Conservation (phyloP, 805 yeast species). For the Lipomyces kockii region DNA sequence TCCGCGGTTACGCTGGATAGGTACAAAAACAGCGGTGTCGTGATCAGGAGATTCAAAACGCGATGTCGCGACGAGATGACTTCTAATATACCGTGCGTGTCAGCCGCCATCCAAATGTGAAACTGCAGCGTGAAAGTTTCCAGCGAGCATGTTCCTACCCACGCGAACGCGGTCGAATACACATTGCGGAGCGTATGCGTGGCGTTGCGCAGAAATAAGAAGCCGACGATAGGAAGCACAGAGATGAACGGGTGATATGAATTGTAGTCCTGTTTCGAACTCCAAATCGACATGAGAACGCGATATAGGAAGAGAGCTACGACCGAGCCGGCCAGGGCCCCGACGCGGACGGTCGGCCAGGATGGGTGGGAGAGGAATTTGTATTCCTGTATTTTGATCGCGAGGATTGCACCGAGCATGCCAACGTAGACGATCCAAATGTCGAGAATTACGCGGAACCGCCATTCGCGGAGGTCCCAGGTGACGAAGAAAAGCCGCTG, state of each 20-base stretch:
- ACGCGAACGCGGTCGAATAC: slow-evolving; percentile 38
- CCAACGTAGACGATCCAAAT: slow-evolving; percentile 38
- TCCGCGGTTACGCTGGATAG: slow-evolving; percentile 29
- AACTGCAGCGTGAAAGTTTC: slow-evolving; percentile 41
- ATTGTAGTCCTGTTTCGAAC: slow-evolving; percentile 32
- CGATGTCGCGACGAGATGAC: slow-evolving; percentile 18
- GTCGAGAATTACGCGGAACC: slow-evolving; percentile 38
- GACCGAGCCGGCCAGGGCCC: slow-evolving; percentile 24
- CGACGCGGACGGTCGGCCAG: slow-evolving; percentile 32
- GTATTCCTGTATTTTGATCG: slow-evolving; percentile 32
- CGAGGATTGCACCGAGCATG: slow-evolving; percentile 38
- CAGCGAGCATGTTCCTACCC: slow-evolving; percentile 39
- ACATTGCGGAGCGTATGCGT: slow-evolving; percentile 29
- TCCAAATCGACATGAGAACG: slow-evolving; percentile 19
- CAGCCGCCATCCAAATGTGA: slow-evolving; percentile 41
- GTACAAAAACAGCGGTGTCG: slow-evolving; percentile 34
- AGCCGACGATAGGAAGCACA: slow-evolving; percentile 35
- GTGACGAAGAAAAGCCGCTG: slow-evolving; percentile 35
- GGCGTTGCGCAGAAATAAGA: slow-evolving; percentile 35
- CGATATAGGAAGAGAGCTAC: slow-evolving; percentile 25
- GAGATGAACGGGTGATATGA: slow-evolving; percentile 33
- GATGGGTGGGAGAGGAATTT: slow-evolving; percentile 20
- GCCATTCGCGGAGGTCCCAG: slow-evolving; percentile 40
- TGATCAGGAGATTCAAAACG: slow-evolving; percentile 22
- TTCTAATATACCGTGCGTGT: slow-evolving; percentile 35